Percentiles rank a stretch among this genome's conserved stretches.
These are phyloP conservation scores for Candida silvatica DNA, from an alignment of 805 yeast species.

Conservation along the genomic window DNA sequence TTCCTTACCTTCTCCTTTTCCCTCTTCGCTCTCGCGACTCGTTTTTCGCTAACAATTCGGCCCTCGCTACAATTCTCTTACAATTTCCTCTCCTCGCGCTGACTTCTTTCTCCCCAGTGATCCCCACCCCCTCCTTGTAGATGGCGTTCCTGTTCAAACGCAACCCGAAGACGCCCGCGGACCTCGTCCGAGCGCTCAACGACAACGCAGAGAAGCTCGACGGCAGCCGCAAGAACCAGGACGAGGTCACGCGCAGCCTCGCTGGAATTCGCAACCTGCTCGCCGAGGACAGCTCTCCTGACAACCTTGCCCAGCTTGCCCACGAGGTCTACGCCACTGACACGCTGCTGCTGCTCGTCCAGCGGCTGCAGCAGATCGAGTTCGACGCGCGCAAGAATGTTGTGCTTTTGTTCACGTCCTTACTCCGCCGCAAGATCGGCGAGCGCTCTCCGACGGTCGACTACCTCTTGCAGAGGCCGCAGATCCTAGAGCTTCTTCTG, in stretches of 20 bases:
- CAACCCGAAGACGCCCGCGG: conserved; percentile 84
- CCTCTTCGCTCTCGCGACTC: neutral
- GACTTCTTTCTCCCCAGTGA: neutral
- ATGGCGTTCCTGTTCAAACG: conserved; percentile 92
- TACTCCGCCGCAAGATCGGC: conserved; percentile 72
- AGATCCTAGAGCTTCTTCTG: conserved; percentile 52
- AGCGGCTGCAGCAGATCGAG: conserved; percentile 58
- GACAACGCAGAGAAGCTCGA: conserved; percentile 68
- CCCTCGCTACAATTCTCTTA: neutral
- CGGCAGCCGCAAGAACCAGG: conserved; percentile 46
- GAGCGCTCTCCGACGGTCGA: conserved; percentile 81
- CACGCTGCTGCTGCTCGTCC: conserved; percentile 51
- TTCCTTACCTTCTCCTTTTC: neutral
- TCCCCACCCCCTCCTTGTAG: neutral
- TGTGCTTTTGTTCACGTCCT: conserved; percentile 57
- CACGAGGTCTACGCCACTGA: conserved; percentile 73
- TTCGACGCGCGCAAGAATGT: conserved; percentile 90
- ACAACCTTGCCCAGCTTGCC: conserved; percentile 66
- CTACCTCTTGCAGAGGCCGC: conserved; percentile 61
- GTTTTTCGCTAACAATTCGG: neutral
- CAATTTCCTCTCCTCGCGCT: neutral
- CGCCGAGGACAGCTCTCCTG: conserved; percentile 43
- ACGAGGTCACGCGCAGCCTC: conserved; percentile 62
- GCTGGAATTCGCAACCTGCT: conserved; percentile 57
- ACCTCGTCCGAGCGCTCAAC: conserved; percentile 63